Percentiles rank a stretch among this genome's conserved stretches.
phyloP scores from a whole-genome alignment of 2,329 filamentous ascomycete species.

The Penicillium hesseltinei region DNA sequence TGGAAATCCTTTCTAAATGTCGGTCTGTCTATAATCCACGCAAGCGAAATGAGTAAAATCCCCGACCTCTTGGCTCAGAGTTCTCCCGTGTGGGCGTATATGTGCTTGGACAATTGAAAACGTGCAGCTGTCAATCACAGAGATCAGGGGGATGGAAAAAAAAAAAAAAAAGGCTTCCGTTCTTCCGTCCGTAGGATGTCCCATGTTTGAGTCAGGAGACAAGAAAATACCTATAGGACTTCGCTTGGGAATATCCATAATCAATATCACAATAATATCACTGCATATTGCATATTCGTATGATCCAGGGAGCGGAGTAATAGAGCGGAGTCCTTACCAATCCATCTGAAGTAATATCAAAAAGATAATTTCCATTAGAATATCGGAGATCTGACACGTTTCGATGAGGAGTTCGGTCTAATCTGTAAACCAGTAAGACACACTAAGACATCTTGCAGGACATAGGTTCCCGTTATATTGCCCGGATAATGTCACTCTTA shows the following conservation, averaged over 20 bases:
- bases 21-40: slow-evolving; percentile 9
- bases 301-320: too few species aligned
- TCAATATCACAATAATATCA: not conserved
- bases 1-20: slow-evolving; percentile 6
- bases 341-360: not conserved
- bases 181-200: not conserved
- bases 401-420: slow-evolving; percentile 24
- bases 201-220: not conserved
- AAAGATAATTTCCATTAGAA: not conserved
- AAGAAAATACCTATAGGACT: not conserved
- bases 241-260: not conserved
- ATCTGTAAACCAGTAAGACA: not conserved
- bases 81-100: not conserved
- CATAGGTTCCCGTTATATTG: not conserved
- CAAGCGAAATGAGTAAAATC: not conserved
- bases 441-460: not conserved
- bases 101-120: not conserved
- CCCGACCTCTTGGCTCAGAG: not conserved
- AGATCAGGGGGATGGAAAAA: not conserved
- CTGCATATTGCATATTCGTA: not conserved
- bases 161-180: not conserved
- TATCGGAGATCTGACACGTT: slow-evolving; percentile 21
- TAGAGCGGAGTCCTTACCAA: slow-evolving; percentile 7
- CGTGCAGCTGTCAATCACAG: not conserved
- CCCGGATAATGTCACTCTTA: not conserved